A percentile compares a stretch with the other conserved stretches of the same genome.
phyloP scores from a whole-genome alignment of 495 filamentous ascomycete genomes.

The Jackrogersella multiformis region DNA sequence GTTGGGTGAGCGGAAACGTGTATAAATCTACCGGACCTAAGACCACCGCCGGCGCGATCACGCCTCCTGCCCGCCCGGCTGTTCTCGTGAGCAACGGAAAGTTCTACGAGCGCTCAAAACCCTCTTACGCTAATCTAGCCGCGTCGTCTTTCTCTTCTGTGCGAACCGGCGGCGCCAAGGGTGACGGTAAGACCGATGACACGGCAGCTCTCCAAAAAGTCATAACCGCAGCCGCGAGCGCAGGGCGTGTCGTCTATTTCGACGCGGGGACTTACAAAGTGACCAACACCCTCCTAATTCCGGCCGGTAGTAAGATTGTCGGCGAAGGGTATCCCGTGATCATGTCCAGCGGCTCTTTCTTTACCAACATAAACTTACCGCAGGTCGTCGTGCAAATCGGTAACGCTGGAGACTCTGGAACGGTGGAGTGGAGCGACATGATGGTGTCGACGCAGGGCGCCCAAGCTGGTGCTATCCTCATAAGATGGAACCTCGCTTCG shows the following conservation, averaged over 20 bases:
- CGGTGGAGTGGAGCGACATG: constrained; percentile 81
- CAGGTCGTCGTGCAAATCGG: constrained; percentile 78
- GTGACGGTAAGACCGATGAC: constrained; percentile 74
- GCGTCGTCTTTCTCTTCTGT: constrained; percentile 71
- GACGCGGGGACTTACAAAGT: constrained; percentile 86
- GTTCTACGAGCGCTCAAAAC: constrained; percentile 73
- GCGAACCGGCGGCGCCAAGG: constrained; percentile 75
- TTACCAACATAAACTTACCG: constrained; percentile 72
- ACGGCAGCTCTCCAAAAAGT: constrained; percentile 72
- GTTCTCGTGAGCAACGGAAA: constrained; percentile 48
- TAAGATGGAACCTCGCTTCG: constrained; percentile 84
- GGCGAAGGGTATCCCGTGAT: constrained; percentile 90
- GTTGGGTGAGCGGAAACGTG: constrained; percentile 54
- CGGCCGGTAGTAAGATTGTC: constrained; percentile 73
- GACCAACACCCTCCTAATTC: constrained; percentile 78
- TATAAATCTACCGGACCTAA: constrained; percentile 55
- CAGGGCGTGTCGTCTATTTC: constrained; percentile 78
- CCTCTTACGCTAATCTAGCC: constrained; percentile 69
- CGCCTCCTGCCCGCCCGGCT: constrained; percentile 49
- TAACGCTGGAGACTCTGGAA: constrained; percentile 71
- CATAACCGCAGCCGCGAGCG: constrained; percentile 63
- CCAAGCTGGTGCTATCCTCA: constrained; percentile 81
- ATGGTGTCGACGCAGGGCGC: constrained; percentile 77
- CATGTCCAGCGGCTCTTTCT: constrained; percentile 72
- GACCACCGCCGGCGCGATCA: constrained; percentile 46